A percentile compares a stretch with the other conserved stretches of the same genome.
Evolutionary conservation across 2,329 filamentous ascomycete genomes (phyloP).

Genomic region (Cyclaneusma minus): DNA sequence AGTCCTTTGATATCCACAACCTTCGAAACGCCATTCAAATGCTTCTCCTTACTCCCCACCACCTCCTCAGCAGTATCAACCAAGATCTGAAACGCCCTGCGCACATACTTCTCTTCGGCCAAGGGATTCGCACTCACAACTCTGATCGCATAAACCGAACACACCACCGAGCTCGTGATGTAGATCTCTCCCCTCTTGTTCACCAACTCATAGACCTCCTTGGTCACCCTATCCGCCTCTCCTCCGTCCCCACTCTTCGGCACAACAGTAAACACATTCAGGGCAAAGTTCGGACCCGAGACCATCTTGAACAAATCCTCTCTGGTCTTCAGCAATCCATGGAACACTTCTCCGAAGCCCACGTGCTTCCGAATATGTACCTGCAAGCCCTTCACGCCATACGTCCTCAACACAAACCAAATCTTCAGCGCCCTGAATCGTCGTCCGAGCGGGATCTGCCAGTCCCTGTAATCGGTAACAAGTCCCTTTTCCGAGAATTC

Average conservation of each 20-base stretch:
- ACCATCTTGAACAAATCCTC: conserved; percentile 63
- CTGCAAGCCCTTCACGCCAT: conserved; percentile 63
- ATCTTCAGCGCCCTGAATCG: conserved; percentile 83
- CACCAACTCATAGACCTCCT: conserved; percentile 58
- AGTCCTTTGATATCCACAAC: too few species aligned
- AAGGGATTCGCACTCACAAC: conserved; percentile 60
- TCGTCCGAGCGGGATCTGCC: conserved; percentile 86
- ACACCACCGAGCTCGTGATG: conserved; percentile 62
- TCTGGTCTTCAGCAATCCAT: conserved; percentile 37
- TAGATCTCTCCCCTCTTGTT: conserved; percentile 67
- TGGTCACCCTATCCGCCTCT: conserved; percentile 52
- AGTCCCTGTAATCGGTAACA: conserved; percentile 91
- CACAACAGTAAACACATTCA: conserved; percentile 60
- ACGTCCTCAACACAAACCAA: conserved; percentile 83
- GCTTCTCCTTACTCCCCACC: conserved; percentile 8
- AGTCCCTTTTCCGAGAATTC: conserved; percentile 64
- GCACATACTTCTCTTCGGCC: conserved; percentile 57
- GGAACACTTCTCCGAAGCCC: conserved; percentile 54
- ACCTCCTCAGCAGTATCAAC: conserved; percentile 26
- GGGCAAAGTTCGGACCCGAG: conserved; percentile 58
- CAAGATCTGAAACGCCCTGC: conserved; percentile 59
- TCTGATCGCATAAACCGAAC: conserved; percentile 61
- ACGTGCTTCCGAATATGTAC: conserved; percentile 58
- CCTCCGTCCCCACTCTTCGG: conserved; percentile 24
- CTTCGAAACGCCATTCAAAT: too few species aligned